Evolutionary conservation across 2,329 filamentous ascomycete species (phyloP).

Genomic region (Xylaria sp.): DNA sequence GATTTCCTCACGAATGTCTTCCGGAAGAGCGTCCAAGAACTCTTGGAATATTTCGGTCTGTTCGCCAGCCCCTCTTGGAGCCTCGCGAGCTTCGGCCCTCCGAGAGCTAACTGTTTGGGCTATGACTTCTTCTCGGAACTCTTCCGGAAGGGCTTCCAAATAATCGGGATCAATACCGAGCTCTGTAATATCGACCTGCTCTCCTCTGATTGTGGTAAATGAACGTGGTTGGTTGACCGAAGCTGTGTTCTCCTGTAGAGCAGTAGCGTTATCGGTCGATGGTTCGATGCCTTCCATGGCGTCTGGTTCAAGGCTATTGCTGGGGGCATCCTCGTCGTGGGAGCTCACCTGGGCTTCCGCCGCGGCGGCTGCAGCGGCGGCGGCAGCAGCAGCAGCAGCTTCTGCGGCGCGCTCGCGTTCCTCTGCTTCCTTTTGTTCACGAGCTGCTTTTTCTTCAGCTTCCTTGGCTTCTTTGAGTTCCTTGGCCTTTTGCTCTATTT

Average conservation of each 20-base stretch:
- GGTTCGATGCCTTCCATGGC: conserved; percentile 51
- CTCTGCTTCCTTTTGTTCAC: conserved; percentile 76
- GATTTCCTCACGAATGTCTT: conserved; percentile 90
- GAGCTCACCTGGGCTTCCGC: conserved; percentile 62
- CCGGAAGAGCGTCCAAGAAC: conserved; percentile 91
- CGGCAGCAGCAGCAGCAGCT: conserved; percentile 65
- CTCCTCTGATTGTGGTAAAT: conserved; percentile 85
- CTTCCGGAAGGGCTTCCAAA: conserved; percentile 95
- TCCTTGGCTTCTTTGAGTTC: conserved; percentile 81
- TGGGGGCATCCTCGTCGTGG: conserved; percentile 58
- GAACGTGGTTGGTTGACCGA: conserved; percentile 70
- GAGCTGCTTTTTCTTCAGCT: conserved; percentile 72
- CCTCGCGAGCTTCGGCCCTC: conserved; percentile 78
- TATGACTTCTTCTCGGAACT: conserved; percentile 95
- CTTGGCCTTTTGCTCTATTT: conserved; percentile 72
- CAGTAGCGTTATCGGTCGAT: conserved; percentile 49
- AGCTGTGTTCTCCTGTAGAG: conserved; percentile 54
- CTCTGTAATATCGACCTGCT: conserved; percentile 91
- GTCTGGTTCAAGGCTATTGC: conserved; percentile 46
- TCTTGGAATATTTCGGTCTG: conserved; percentile 89
- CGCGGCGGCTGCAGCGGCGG: conserved; percentile 57
- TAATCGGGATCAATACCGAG: conserved; percentile 96
- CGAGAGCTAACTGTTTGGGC: conserved; percentile 88
- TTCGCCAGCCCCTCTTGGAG: conserved; percentile 75
- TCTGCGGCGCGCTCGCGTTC: conserved; percentile 74